Evolutionary conservation across 805 yeast species (phyloP).

Genomic region (Cephaloascus albidus): DNA sequence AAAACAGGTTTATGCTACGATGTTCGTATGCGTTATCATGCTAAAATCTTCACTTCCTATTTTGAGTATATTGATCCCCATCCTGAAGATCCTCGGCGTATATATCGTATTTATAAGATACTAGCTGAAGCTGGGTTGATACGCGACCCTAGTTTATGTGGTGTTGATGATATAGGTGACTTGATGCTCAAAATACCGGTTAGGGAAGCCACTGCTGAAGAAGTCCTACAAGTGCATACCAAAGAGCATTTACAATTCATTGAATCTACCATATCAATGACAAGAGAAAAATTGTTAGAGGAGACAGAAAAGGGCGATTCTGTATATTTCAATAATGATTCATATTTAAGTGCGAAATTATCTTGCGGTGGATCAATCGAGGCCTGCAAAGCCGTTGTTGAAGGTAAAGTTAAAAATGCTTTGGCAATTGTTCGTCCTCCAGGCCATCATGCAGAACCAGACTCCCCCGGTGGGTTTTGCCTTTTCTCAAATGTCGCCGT

Average conservation of each 20-base stretch:
- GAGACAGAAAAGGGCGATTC: constrained; percentile 92
- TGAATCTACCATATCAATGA: constrained; percentile 67
- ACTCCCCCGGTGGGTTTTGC: constrained; percentile 95
- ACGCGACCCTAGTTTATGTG: constrained; percentile 66
- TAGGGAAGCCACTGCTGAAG: constrained; percentile 81
- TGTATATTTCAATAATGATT: constrained; percentile 89
- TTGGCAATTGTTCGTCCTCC: constrained; percentile 97
- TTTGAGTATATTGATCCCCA: constrained; percentile 96
- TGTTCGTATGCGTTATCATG: constrained; percentile 95
- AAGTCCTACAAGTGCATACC: constrained; percentile 79
- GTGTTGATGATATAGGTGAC: constrained; percentile 70
- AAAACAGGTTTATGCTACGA: constrained; percentile 95
- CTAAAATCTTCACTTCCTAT: constrained; percentile 84
- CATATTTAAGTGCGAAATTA: constrained; percentile 75
- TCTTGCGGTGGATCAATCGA: constrained; percentile 97
- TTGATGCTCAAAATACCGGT: constrained; percentile 85
- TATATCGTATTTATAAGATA: constrained; percentile 86
- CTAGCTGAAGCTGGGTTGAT: constrained; percentile 91
- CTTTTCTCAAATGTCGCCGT: constrained; percentile 94
- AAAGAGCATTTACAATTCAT: constrained; percentile 70
- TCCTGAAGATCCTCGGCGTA: constrained; percentile 97
- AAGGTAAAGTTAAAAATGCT: constrained; percentile 84
- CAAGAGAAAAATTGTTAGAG: constrained; percentile 63
- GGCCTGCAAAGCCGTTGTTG: constrained; percentile 91
- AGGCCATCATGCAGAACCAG: constrained; percentile 99